phyloP scores from a whole-genome alignment of 805 yeast genomes.

The Starmerella bombicola region DNA sequence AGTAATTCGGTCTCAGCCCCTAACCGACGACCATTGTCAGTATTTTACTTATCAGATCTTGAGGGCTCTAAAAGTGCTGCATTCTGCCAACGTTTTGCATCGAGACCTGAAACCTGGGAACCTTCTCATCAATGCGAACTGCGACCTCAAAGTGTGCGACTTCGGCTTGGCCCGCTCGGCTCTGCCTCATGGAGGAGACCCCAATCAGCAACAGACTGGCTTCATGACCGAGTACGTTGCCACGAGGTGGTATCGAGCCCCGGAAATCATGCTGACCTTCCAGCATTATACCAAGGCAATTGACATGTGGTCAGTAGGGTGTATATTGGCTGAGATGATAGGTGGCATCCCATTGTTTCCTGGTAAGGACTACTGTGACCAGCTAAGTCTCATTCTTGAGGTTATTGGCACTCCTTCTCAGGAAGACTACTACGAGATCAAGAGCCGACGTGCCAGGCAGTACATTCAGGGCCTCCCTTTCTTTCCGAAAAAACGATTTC shows the following conservation, averaged over 20 bases:
- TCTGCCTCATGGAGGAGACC: conserved; percentile 38
- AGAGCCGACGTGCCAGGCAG: conserved; percentile 80
- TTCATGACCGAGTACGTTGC: conserved; percentile 96
- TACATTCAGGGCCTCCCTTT: conserved; percentile 81
- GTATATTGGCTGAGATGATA: conserved; percentile 84
- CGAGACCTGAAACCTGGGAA: conserved; percentile 93
- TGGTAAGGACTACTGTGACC: conserved; percentile 94
- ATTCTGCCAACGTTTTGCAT: conserved; percentile 84
- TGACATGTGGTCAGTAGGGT: conserved; percentile 96
- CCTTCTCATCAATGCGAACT: conserved; percentile 83
- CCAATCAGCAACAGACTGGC: conserved; percentile 67
- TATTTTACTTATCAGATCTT: conserved; percentile 81
- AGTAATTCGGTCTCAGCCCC: conserved; percentile 82
- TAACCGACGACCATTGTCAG: conserved; percentile 92
- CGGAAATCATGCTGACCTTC: conserved; percentile 89
- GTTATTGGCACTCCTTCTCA: conserved; percentile 86
- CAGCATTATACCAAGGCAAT: conserved; percentile 93
- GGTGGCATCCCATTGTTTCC: conserved; percentile 87
- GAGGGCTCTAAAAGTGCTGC: conserved; percentile 82
- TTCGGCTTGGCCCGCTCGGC: conserved; percentile 86
- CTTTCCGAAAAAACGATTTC: conserved; percentile 18
- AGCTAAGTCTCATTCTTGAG: conserved; percentile 72
- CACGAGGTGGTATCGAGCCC: conserved; percentile 97
- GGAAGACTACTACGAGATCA: conserved; percentile 54
- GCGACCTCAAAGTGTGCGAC: conserved; percentile 92